Conservation (phyloP, 495 filamentous ascomycete genomes). For the Podospora didyma region DNA sequence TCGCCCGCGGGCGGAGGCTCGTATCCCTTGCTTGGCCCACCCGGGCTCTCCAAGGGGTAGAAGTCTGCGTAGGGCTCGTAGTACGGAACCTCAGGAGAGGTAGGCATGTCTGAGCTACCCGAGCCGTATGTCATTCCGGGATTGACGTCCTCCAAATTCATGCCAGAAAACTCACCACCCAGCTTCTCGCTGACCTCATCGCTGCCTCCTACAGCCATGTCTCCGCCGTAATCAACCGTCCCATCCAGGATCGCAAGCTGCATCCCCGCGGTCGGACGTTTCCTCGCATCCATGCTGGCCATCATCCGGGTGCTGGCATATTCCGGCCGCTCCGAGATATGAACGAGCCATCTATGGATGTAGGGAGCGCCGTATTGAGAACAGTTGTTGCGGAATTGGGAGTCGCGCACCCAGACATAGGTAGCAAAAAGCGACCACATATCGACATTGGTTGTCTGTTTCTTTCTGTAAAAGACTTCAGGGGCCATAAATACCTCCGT, state of each 20-base stretch:
- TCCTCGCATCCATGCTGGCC: conserved; percentile 18
- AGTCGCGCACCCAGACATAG: conserved; percentile 30
- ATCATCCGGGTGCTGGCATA: conserved; percentile 18
- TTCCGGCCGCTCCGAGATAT: conserved; percentile 6
- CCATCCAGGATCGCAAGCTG: conserved; percentile 18
- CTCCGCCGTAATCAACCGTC: not conserved
- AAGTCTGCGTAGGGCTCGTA: conserved; percentile 22
- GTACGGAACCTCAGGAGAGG: conserved; percentile 18
- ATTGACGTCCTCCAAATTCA: conserved; percentile 9
- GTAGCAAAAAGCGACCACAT: conserved; percentile 44
- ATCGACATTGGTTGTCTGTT: conserved; percentile 35
- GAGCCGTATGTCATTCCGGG: conserved; percentile 4
- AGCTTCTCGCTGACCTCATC: conserved; percentile 3
- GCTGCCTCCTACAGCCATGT: not conserved
- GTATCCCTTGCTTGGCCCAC: conserved; percentile 10
- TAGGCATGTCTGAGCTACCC: not conserved
- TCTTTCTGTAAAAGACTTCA: conserved; percentile 20
- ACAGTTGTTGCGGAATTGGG: conserved; percentile 18
- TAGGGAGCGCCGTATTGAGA: conserved; percentile 6
- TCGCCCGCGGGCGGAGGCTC: conserved; percentile 5
- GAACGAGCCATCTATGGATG: conserved; percentile 17
- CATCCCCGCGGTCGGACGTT: conserved; percentile 17
- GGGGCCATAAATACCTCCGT: conserved; percentile 32
- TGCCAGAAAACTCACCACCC: conserved; percentile 2
- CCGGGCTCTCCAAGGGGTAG: not conserved